Base-by-base conservation (phyloP, 108 stramenopile species). In the Nannochloropsis granulata region DNA sequence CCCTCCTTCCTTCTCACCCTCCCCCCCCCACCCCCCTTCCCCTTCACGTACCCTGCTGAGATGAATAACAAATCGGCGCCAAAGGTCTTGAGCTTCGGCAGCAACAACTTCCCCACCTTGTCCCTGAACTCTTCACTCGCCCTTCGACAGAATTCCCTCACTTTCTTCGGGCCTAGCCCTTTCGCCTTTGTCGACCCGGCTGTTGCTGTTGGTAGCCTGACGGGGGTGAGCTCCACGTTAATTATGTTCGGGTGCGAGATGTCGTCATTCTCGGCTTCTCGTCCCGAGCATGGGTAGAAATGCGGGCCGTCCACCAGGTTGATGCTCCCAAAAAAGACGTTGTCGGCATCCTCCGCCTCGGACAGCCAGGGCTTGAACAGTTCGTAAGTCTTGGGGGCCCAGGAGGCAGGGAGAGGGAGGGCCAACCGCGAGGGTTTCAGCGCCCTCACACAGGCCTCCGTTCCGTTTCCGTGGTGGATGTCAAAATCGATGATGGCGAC, bases 401-500 rank as follows among this genome's bases (percentile, higher is more conserved):
- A 87, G 86, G 45, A 80, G 7, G 86, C 79, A 21, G 87, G 87
- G 23, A 87, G 83, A 5, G 87, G 87, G 23, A 83, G 45, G 42
- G 44, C 43, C 12, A 26, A 26, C 21, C 43, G 83, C 23, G 24
- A 21, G 25, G 90, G 90, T 79, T 45, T 45, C 71, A 90, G 45
- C 81, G 45, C 43, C 26, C 86, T n/a, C 13, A 92, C 90, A 34
- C 84, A 87, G 13, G 85, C 90, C 84, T 92, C 92, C 19, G 92
- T 92, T 13, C 92, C 92, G 56, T 92, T 92, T 23, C 92, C 91
- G 81, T 92, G 92, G 78, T 91, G 87, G 14, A 91, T 87, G 86
- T 92, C 92, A 78, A 92, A 92, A 85, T 92, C 92, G 23, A 92
- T 89, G 78, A 92, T 91, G 42, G 85, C 91, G 14, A 92, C 91